Conservation (phyloP, 805 yeast genomes). For the Starmerella roubikii region DNA sequence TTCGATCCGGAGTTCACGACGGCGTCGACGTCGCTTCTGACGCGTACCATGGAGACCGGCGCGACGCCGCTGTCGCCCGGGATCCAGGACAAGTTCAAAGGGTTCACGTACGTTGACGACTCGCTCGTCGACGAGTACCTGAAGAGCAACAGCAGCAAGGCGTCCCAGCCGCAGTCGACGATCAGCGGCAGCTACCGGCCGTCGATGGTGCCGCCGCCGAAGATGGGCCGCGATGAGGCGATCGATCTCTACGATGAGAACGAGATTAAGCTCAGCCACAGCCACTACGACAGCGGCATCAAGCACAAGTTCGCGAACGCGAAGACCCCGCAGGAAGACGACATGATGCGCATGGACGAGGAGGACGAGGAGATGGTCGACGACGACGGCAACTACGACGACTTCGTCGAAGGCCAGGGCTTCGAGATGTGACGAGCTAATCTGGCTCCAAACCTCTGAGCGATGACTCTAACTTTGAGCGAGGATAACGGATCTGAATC, state of each 20-base stretch:
- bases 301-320: constrained; percentile 19
- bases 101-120: constrained; percentile 92
- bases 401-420: constrained; percentile 64
- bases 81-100: constrained; percentile 90
- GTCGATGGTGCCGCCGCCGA: constrained; percentile 13
- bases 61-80: constrained; percentile 82
- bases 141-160: constrained; percentile 6
- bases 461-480: too few species aligned
- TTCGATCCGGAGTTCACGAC: constrained; percentile 96
- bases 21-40: constrained; percentile 63
- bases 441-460: too few species aligned
- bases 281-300: constrained; percentile 23
- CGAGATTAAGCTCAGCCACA: constrained; percentile 25
- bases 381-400: constrained; percentile 34
- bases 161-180: constrained; percentile 5
- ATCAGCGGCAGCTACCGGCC: constrained; percentile 15
- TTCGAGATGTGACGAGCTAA: constrained; percentile 77
- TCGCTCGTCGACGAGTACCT: constrained; percentile 83
- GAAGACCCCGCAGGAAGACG: constrained; percentile 3
- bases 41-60: constrained; percentile 38
- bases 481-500: too few species aligned
- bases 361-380: constrained; percentile 20
- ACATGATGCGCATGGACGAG: constrained; percentile 14
- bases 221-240: constrained; percentile 23
- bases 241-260: constrained; percentile 28